Conservation (phyloP, 1,284 basidiomycete genomes). For the Agroathelia rolfsii region DNA sequence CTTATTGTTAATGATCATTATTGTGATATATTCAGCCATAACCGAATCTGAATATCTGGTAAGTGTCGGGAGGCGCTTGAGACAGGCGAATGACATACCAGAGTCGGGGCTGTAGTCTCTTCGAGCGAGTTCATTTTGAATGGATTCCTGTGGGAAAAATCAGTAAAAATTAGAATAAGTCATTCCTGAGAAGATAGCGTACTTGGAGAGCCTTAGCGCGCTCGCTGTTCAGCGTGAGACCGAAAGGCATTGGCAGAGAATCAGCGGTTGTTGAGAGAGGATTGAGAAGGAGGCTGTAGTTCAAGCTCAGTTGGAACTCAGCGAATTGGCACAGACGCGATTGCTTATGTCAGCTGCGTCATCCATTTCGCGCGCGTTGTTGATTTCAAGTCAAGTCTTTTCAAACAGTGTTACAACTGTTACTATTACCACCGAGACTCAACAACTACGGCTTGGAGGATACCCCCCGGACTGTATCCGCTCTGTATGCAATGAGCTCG, state of each 20-base stretch:
- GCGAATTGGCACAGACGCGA: too few species aligned
- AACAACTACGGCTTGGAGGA: too few species aligned
- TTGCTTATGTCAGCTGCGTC: too few species aligned
- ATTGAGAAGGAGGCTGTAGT: too few species aligned
- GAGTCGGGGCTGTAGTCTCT: constrained; percentile 70
- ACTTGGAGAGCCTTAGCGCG: constrained; percentile 66
- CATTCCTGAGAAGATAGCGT: constrained; percentile 12
- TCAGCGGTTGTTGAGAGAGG: constrained; percentile 8
- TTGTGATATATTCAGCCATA: constrained; percentile 86
- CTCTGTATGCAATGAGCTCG: too few species aligned
- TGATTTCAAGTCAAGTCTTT: too few species aligned
- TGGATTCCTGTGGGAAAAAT: constrained; percentile 46
- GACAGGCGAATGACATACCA: constrained; percentile 36
- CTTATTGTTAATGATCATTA: constrained; percentile 89
- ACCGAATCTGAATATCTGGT: constrained; percentile 48
- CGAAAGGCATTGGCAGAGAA: constrained; percentile 66
- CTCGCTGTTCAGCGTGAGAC: constrained; percentile 70
- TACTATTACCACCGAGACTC: too few species aligned
- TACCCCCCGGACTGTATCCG: too few species aligned
- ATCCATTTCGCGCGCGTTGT: too few species aligned
- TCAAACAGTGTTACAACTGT: too few species aligned
- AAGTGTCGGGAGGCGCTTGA: constrained; percentile 3
- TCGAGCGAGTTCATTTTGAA: constrained; percentile 72
- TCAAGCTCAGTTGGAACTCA: too few species aligned
- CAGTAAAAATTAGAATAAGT: constrained; percentile 10